Conservation (phyloP, 2,329 filamentous ascomycete species). For the Triangularia setosa region DNA sequence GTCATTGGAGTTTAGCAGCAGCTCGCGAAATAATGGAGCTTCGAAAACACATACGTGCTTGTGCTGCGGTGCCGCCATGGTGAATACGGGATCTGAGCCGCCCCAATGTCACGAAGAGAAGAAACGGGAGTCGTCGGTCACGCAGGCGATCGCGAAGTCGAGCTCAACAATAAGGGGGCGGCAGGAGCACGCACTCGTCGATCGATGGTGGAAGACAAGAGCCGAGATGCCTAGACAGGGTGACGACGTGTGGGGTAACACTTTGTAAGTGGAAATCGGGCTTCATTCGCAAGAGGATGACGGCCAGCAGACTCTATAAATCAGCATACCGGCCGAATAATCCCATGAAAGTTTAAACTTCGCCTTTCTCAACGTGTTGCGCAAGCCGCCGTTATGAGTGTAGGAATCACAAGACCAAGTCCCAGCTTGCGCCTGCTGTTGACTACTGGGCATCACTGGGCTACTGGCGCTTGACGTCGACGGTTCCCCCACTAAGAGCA, state of each 20-base stretch:
- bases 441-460: slow-evolving; percentile 4
- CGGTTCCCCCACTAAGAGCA: slow-evolving; percentile 12
- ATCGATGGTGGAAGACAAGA: background rate
- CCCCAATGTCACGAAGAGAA: background rate
- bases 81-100: background rate
- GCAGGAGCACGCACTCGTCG: background rate
- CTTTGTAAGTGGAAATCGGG: background rate
- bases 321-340: slow-evolving; percentile 9
- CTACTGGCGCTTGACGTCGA: slow-evolving; percentile 23
- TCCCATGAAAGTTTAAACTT: slow-evolving; percentile 2
- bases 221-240: background rate
- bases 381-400: background rate
- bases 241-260: slow-evolving; percentile 8
- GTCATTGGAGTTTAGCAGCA: slow-evolving; percentile 13
- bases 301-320: background rate
- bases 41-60: slow-evolving; percentile 24
- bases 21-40: background rate
- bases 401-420: slow-evolving; percentile 18
- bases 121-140: background rate
- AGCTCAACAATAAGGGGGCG: background rate
- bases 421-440: background rate
- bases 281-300: slow-evolving; percentile 2
- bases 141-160: background rate
- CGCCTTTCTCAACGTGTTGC: background rate
- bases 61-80: slow-evolving; percentile 25